Conservation (phyloP, 495 filamentous ascomycete species). For the Jackrogersella minutella region DNA sequence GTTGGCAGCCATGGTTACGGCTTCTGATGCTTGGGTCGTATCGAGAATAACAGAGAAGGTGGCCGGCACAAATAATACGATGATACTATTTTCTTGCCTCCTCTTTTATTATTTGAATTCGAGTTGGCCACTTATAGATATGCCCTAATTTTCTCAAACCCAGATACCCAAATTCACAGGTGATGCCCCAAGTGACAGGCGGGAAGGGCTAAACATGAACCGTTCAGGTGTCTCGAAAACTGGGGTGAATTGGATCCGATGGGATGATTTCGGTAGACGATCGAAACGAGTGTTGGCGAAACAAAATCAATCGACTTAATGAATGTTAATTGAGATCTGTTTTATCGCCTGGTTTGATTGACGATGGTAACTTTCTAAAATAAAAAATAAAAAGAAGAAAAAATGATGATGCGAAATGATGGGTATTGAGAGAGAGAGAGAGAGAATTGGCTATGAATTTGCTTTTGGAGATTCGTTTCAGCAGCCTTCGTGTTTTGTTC, state of each 20-base stretch:
- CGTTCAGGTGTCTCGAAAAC: not conserved
- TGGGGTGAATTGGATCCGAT: not conserved
- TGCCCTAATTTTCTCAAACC: too few relatives aligned
- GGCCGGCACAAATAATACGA: constrained; percentile 14
- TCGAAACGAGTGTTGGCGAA: constrained; percentile 22
- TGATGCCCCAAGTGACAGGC: not conserved
- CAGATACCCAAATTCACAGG: not conserved
- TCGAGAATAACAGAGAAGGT: constrained; percentile 6
- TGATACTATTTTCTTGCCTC: not conserved
- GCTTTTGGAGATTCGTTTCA: constrained; percentile 24
- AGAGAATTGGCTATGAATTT: not conserved
- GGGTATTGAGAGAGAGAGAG: constrained; percentile 1
- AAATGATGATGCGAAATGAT: not conserved
- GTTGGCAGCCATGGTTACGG: constrained; percentile 76
- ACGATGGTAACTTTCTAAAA: constrained; percentile 7
- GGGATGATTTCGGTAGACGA: not conserved
- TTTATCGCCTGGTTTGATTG: not conserved
- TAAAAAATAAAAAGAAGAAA: constrained; percentile 1
- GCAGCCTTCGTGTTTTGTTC: constrained; percentile 30
- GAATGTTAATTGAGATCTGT: not conserved
- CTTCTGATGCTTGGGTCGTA: not conserved
- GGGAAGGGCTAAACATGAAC: not conserved
- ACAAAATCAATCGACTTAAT: constrained; percentile 22
- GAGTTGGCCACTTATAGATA: too few relatives aligned
- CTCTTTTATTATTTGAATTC: not conserved